Evolutionary conservation across 257 asterid genomes (phyloP), one percentile per base, ranked within the genome.

Genomic region (Plantago elongata): DNA sequence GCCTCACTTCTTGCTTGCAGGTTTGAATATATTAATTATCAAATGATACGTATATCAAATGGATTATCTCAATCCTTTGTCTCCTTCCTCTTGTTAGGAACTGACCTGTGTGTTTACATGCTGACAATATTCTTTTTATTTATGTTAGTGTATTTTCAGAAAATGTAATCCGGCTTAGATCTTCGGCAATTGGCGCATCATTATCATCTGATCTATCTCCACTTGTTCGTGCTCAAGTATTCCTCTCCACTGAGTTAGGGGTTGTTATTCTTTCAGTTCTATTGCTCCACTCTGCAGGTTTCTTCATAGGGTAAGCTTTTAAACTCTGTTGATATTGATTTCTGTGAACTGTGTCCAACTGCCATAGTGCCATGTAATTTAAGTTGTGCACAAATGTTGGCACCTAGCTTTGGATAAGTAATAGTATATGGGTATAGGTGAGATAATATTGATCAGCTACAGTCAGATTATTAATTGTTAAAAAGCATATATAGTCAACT

Each of bases 1-100:
- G 71, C 95, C 38, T 83, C 94, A 13, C 72, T 88, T 51, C 95
- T 90, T 60, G 98, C 96, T 57, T 78, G 83, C 91, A 90, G 96
- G 95, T 90, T 58, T 62, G 30, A 46, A 30, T 66, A 22, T 22
- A 22, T 22, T 22, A 22, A n/a, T n/a, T n/a, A n/a, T n/a, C n/a
- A n/a, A 22, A 22, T 22, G 27, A 22, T 22, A 22, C 27, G 27
- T n/a, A n/a, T n/a, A n/a, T n/a, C n/a, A n/a, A n/a, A n/a, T n/a
- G n/a, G n/a, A n/a, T n/a, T n/a, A n/a, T n/a, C 29, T 60, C 13
- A 13, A 5, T 30, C 51, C 18, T 63, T 40, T 45, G 17, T 45
- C 18, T 38, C 52, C 38, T 16, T 15, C 18, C 55, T 30, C 50
- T 40, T 45, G 55, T 42, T 45, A 61, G 63, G 37, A 12, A 29